Evolutionary conservation across 352 stramenopile genomes (phyloP).

Genomic region (Phytophthora sansomeana): DNA sequence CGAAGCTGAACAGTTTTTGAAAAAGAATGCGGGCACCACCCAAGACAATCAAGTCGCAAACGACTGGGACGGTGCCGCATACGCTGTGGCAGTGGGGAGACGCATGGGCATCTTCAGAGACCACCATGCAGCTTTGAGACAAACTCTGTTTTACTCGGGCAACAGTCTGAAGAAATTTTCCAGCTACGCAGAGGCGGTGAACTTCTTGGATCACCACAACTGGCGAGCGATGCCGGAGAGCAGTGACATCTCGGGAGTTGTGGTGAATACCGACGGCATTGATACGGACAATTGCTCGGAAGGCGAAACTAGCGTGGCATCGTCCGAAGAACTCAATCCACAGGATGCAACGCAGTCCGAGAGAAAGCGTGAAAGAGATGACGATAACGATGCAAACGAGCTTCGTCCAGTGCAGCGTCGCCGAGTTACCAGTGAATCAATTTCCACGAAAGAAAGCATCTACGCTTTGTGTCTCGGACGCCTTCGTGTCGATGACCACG

Average conservation of each 20-base stretch:
- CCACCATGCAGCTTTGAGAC: conserved; percentile 43
- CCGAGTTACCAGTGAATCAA: conserved; percentile 33
- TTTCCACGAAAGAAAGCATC: conserved; percentile 41
- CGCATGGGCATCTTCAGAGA: conserved; percentile 58
- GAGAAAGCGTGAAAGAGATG: conserved; percentile 26
- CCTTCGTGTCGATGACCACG: background rate
- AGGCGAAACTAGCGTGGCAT: background rate
- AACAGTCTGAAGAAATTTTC: conserved; percentile 62
- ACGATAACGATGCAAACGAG: background rate
- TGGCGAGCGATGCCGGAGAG: conserved; percentile 7
- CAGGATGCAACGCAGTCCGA: background rate
- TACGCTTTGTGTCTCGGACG: conserved; percentile 53
- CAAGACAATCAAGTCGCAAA: background rate
- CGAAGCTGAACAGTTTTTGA: conserved; percentile 54
- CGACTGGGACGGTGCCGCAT: conserved; percentile 17
- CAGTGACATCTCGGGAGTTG: background rate
- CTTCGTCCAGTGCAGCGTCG: conserved; percentile 1
- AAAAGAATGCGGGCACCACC: background rate
- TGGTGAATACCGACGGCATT: background rate
- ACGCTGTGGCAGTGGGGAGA: conserved; percentile 60
- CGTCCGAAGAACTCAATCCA: background rate
- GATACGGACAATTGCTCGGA: background rate
- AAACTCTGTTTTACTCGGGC: conserved; percentile 48
- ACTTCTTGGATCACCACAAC: conserved; percentile 46
- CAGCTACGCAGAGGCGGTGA: conserved; percentile 48